Base-by-base conservation (phyloP, 2,329 filamentous ascomycete genomes). In the Cyphellophora attinorum region DNA sequence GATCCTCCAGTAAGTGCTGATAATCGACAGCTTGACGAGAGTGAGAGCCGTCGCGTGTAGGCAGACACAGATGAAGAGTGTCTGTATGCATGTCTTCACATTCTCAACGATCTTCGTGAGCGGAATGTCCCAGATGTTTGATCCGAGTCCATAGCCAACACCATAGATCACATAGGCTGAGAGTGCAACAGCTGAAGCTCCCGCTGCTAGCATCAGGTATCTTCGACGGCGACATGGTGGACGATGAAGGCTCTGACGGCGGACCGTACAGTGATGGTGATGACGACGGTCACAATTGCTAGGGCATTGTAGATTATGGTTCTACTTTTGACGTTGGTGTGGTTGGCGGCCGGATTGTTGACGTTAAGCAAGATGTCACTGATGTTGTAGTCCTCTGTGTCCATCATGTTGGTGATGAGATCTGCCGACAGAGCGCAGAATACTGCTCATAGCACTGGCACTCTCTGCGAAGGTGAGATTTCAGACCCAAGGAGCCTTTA, bases 51-150 rank as follows among this genome's bases (percentile, higher is more conserved):
- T 57, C 14, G 65, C 62, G 39, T 67, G 65, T 45, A 69, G 70
- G 48, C 61, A 67, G 8, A 58, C 68, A 39, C 58, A 68, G 39
- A 64, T 60, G 52, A 62, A 65, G 19, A 66, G 59, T 10, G 50
- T 52, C 56, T 25, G 8, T 8, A 25, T 25, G 21, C 21, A 8
- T 8, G n/a, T 8, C n/a, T 8, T 25, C 8, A 25, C 21, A 25
- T 25, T 25, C 8, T 25, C 21, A 25, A 25, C n/a, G 21, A 25
- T 25, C 8, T 8, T 25, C 8, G n/a, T 8, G 8, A 25, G 29
- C 12, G 50, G 34, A 5, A 59, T 45, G 6, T 52, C 44, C 3
- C 40, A 42, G 11, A 53, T 34, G 35, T 58, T 55, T 10, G 36
- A 42, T 11, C 56, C 56, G 35, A 58, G 50, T 5, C 56, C 56